A percentile compares a stretch with the other conserved stretches of the same genome.
These are phyloP conservation scores for Suillus americanus DNA, from an alignment of 768 basidiomycete species.

Conservation along the genomic window DNA sequence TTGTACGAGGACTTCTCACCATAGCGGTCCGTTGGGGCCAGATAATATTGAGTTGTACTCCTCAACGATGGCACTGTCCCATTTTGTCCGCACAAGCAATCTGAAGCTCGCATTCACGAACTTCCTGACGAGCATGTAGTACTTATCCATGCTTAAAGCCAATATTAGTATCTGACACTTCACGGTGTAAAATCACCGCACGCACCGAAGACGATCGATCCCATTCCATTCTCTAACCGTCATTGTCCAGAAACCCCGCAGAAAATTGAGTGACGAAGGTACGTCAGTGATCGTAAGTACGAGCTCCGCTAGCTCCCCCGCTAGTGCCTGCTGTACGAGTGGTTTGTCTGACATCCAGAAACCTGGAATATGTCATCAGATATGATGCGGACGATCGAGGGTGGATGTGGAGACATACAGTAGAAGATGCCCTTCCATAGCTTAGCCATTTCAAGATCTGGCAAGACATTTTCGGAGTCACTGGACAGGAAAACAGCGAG, in stretches of 20 bases:
- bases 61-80: constrained; percentile 55
- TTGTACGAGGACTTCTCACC: constrained; percentile 45
- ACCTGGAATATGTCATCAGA: constrained; percentile 45
- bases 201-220: constrained; percentile 86
- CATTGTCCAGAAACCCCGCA: constrained; percentile 89
- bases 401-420: constrained; percentile 49
- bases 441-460: constrained; percentile 81
- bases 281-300: constrained; percentile 64
- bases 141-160: constrained; percentile 85
- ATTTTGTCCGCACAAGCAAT: constrained; percentile 67
- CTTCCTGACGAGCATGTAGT: constrained; percentile 89
- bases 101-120: constrained; percentile 87
- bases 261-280: constrained; percentile 65
- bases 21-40: constrained; percentile 74
- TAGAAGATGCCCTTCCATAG: constrained; percentile 99
- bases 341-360: constrained; percentile 99
- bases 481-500: constrained; percentile 79
- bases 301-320: constrained; percentile 81
- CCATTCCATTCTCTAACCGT: constrained; percentile 92
- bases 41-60: constrained; percentile 72
- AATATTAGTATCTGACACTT: constrained; percentile 11
- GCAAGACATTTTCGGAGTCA: constrained; percentile 52
- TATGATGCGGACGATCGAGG: background rate
- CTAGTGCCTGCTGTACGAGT: constrained; percentile 89
- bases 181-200: constrained; percentile 4